Evolutionary conservation across 176 grass and related monocot species (phyloP).

Genomic region (Themeda triandra): DNA sequence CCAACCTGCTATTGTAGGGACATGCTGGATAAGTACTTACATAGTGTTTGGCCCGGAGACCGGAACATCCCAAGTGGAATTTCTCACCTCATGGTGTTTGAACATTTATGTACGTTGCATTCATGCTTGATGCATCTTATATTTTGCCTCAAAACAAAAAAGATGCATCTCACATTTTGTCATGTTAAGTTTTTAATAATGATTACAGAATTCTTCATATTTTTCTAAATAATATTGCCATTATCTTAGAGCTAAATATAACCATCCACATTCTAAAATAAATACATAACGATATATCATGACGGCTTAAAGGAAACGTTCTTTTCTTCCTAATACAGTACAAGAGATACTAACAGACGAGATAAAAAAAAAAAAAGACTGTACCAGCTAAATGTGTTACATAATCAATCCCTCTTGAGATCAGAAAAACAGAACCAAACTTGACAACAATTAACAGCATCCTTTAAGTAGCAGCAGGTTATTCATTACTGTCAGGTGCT

Average conservation of each 20-base stretch:
- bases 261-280: background rate
- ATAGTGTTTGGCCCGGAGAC: too few relatives aligned
- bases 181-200: background rate
- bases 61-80: background rate
- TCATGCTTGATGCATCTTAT: background rate
- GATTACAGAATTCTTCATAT: background rate
- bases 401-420: slow-evolving; percentile 22
- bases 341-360: background rate
- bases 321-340: background rate
- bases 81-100: too few relatives aligned
- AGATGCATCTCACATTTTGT: too few relatives aligned
- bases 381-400: slow-evolving; percentile 22
- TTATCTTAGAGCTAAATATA: background rate
- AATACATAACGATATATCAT: background rate
- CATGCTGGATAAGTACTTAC: too few relatives aligned
- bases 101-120: background rate
- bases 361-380: background rate
- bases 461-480: slow-evolving; percentile 35
- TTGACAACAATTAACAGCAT: slow-evolving; percentile 28
- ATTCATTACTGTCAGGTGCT: slow-evolving; percentile 44
- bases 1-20: too few relatives aligned
- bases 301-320: background rate
- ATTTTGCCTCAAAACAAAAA: too few relatives aligned
- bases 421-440: slow-evolving; percentile 10
- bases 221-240: background rate